These are phyloP conservation scores for Colletotrichum lindemuthianum DNA, from an alignment of 2,329 filamentous ascomycete genomes.

Conservation along the genomic window DNA sequence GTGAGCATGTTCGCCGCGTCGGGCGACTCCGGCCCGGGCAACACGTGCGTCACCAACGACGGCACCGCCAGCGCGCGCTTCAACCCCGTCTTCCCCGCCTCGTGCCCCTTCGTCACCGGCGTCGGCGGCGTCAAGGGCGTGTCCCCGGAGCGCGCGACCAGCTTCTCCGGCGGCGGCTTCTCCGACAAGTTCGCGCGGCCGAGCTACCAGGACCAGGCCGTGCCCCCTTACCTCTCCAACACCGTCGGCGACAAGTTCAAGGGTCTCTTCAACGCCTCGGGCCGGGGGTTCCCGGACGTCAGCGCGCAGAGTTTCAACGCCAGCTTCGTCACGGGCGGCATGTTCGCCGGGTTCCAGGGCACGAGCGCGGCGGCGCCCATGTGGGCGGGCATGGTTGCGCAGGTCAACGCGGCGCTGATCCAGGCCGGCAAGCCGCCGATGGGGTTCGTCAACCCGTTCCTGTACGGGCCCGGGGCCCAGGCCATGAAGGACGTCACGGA, in stretches of 20 bases:
- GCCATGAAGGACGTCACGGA: conserved; percentile 50
- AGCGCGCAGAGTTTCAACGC: conserved; percentile 50
- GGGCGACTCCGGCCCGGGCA: conserved; percentile 59
- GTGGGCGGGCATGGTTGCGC: conserved; percentile 69
- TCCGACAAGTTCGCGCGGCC: conserved; percentile 57
- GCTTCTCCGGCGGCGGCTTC: conserved; percentile 63
- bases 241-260: conserved; percentile 58
- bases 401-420: conserved; percentile 71
- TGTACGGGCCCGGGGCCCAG: conserved; percentile 54
- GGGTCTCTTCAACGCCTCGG: conserved; percentile 54
- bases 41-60: conserved; percentile 50
- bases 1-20: conserved; percentile 73
- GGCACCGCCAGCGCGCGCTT: conserved; percentile 47
- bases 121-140: conserved; percentile 66
- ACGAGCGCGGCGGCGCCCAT: conserved; percentile 67
- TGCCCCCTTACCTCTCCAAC: conserved; percentile 52
- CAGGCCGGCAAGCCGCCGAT: conserved; percentile 60
- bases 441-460: conserved; percentile 72
- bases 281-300: conserved; percentile 71
- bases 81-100: conserved; percentile 49
- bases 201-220: conserved; percentile 56
- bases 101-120: conserved; percentile 69
- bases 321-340: conserved; percentile 42
- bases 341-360: conserved; percentile 18
- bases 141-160: conserved; percentile 61